Evolutionary conservation across 176 grass and related monocot genomes (phyloP).

Genomic region (Triticum turgidum): DNA sequence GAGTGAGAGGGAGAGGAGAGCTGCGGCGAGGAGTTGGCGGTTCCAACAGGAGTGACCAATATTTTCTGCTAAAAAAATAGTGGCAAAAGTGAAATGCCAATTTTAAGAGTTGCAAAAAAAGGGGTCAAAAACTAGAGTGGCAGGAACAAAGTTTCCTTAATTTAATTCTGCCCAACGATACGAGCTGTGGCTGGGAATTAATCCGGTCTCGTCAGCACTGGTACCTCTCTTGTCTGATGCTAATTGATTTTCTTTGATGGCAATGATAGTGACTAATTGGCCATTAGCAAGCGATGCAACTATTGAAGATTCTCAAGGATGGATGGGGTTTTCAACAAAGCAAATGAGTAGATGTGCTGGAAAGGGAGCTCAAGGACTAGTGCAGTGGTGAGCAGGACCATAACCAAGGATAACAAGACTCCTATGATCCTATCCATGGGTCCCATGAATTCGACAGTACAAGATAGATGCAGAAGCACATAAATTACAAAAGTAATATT

Average conservation of each 20-base stretch:
- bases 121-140: no score
- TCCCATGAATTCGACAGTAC: neutral
- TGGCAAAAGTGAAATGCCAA: no score
- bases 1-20: no score
- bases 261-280: slow-evolving; percentile 46
- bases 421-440: no score
- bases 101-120: no score
- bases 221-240: slow-evolving; percentile 23
- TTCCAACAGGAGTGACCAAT: neutral
- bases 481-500: neutral
- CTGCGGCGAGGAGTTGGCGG: no score
- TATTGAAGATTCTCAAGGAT: slow-evolving; percentile 43
- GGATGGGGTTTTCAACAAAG: slow-evolving; percentile 39
- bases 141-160: no score
- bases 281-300: slow-evolving; percentile 31
- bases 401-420: no score
- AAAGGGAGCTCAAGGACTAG: slow-evolving; percentile 2
- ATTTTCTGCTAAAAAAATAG: neutral
- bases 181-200: slow-evolving; percentile 17
- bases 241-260: slow-evolving; percentile 40
- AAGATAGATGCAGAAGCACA: neutral
- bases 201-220: slow-evolving; percentile 2
- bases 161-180: neutral
- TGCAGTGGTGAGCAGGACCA: slow-evolving; percentile 1
- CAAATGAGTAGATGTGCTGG: slow-evolving; percentile 45